phyloP scores from a whole-genome alignment of 2,329 filamentous ascomycete species.

The Talaromyces sp. region DNA sequence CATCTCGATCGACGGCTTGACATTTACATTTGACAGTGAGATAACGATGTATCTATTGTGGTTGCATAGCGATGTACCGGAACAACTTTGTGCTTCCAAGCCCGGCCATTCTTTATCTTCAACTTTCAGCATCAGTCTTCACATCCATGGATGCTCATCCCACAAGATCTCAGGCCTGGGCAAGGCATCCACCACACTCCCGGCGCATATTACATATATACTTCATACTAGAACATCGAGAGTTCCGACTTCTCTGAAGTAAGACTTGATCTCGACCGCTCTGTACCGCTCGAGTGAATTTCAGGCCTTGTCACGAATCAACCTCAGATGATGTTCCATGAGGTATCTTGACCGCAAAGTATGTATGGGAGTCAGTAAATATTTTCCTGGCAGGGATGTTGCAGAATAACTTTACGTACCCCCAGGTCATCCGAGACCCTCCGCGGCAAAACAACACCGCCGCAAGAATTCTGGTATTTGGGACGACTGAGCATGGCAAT shows the following conservation, averaged over 20 bases:
- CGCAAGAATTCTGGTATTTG: neutral
- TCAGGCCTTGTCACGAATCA: neutral
- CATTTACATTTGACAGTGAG: neutral
- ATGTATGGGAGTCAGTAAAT: neutral
- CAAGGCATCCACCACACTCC: neutral
- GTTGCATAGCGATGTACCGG: neutral
- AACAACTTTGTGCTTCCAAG: neutral
- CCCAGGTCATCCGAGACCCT: neutral
- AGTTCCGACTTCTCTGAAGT: neutral
- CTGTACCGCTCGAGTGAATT: neutral
- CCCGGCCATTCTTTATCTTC: neutral
- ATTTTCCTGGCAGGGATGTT: neutral
- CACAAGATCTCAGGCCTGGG: neutral
- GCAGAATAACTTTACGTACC: neutral
- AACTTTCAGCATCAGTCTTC: neutral
- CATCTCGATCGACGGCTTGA: neutral
- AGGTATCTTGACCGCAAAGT: neutral
- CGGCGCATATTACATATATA: neutral
- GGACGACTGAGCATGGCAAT: neutral
- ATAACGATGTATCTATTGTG: neutral
- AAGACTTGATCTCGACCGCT: neutral
- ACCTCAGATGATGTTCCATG: neutral
- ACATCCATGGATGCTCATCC: neutral
- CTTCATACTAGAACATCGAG: neutral
- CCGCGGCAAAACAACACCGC: neutral